These are phyloP conservation scores for Fistulina hepatica DNA, from an alignment of 1,284 basidiomycete species.

Conservation along the genomic window DNA sequence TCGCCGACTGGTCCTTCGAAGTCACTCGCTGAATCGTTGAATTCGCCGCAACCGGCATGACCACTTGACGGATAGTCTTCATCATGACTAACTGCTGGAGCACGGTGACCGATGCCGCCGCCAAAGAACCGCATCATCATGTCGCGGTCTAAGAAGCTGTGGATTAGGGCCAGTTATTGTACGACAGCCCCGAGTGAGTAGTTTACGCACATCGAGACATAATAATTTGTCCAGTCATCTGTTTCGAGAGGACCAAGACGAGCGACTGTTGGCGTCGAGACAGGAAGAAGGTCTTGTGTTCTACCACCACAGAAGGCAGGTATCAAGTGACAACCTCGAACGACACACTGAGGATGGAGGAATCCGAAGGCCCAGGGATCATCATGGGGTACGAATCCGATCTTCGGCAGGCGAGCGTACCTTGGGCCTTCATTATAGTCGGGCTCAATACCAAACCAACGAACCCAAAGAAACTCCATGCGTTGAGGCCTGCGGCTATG, in stretches of 20 bases:
- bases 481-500: constrained; percentile 8
- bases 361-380: constrained; percentile 17
- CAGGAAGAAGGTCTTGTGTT: constrained; percentile 9
- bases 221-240: constrained; percentile 18
- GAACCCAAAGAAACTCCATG: constrained; percentile 19
- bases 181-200: not conserved
- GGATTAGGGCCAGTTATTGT: constrained; percentile 1
- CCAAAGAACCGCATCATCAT: constrained; percentile 21
- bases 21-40: too few species aligned
- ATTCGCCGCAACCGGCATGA: too few species aligned
- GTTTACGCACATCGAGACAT: constrained; percentile 18
- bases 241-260: constrained; percentile 6
- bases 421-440: constrained; percentile 11
- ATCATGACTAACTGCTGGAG: too few species aligned
- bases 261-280: constrained; percentile 3
- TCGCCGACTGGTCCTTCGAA: too few species aligned
- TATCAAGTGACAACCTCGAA: constrained; percentile 17
- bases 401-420: constrained; percentile 13
- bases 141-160: constrained; percentile 21
- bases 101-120: constrained; percentile 20
- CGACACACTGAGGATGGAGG: constrained; percentile 15
- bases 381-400: constrained; percentile 15
- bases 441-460: constrained; percentile 13
- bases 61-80: too few species aligned
- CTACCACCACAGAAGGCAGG: constrained; percentile 13